Evolutionary conservation across 108 stramenopile species (phyloP).

Genomic region (Stephanodiscus minutulus): DNA sequence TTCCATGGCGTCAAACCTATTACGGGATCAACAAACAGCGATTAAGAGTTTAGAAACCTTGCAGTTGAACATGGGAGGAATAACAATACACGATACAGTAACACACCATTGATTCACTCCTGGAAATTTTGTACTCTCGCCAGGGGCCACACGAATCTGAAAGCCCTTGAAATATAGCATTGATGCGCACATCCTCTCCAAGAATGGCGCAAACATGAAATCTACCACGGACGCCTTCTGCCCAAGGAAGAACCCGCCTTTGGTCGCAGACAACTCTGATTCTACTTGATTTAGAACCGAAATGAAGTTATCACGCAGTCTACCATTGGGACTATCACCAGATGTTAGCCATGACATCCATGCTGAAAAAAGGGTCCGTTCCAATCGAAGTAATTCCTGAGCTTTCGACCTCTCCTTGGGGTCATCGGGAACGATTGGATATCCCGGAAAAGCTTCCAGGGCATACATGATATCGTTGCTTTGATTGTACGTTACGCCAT

Average conservation of each 20-base stretch:
- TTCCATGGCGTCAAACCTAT: constrained; percentile 91
- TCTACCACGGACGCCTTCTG: constrained; percentile 73
- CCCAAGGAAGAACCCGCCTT: constrained; percentile 88
- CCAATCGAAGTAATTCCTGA: constrained; percentile 72
- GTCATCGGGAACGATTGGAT: constrained; percentile 42
- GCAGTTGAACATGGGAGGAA: background rate
- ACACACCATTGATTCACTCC: constrained; percentile 76
- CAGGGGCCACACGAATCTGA: constrained; percentile 69
- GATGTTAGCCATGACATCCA: constrained; percentile 92
- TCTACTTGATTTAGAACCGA: constrained; percentile 73
- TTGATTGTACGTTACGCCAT: constrained; percentile 72
- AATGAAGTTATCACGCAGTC: constrained; percentile 53
- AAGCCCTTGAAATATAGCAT: constrained; percentile 90
- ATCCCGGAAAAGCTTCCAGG: constrained; percentile 62
- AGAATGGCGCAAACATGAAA: constrained; percentile 81
- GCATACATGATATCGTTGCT: constrained; percentile 82
- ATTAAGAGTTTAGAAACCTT: background rate
- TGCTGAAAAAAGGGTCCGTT: constrained; percentile 78
- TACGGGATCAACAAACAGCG: background rate
- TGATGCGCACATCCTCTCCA: constrained; percentile 91
- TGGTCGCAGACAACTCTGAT: constrained; percentile 44
- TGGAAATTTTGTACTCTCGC: constrained; percentile 64
- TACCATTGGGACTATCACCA: constrained; percentile 46
- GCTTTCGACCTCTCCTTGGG: constrained; percentile 44
- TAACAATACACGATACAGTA: background rate